These are phyloP conservation scores for Penicillium longicatenatum DNA, from an alignment of 495 filamentous ascomycete genomes.

Conservation along the genomic window DNA sequence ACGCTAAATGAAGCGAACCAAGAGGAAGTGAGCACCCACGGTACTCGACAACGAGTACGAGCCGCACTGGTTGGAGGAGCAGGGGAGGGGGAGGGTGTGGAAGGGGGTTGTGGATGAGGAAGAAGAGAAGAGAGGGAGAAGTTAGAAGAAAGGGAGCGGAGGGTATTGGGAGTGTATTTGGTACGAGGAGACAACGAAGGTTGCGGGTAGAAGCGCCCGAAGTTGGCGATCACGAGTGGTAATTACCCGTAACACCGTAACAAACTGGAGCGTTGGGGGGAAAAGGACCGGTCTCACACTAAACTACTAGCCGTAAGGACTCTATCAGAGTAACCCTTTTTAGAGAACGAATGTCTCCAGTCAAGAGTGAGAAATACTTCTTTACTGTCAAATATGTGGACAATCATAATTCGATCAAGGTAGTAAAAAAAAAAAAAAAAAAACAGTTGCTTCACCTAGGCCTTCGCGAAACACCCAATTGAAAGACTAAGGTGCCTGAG, in stretches of 20 bases:
- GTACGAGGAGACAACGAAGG: conserved; percentile 8
- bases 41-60: conserved; percentile 29
- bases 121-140: conserved; percentile 26
- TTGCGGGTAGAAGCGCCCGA: not conserved
- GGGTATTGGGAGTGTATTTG: conserved; percentile 32
- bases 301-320: conserved; percentile 4
- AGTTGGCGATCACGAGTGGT: conserved; percentile 16
- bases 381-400: not conserved
- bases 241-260: not conserved
- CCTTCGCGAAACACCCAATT: conserved; percentile 14
- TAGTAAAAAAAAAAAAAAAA: not conserved
- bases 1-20: conserved; percentile 9
- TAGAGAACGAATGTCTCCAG: not conserved
- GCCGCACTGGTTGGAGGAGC: conserved; percentile 16
- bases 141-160: conserved; percentile 26
- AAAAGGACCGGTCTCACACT: not conserved
- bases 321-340: not conserved
- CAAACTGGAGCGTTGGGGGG: not conserved
- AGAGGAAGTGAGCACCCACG: conserved; percentile 18
- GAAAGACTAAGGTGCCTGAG: conserved; percentile 2
- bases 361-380: not conserved
- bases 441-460: conserved; percentile 3
- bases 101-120: conserved; percentile 15
- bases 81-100: conserved; percentile 16
- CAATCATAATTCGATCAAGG: conserved; percentile 1